These are phyloP conservation scores for Brassica balearica DNA, from an alignment of 441 rosid genomes.

Conservation along the genomic window DNA sequence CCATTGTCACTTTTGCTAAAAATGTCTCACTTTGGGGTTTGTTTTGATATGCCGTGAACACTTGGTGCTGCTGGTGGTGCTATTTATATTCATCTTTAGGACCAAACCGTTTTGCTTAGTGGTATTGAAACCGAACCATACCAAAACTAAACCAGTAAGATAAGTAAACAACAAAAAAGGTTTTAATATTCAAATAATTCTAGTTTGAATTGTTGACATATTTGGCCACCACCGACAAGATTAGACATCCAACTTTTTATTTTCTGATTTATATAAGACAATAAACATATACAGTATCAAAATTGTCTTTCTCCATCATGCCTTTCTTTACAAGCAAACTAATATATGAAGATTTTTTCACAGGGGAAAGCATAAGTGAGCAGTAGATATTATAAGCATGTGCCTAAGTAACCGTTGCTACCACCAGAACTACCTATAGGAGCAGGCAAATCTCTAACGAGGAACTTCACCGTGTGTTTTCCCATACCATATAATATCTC, in stretches of 20 bases:
- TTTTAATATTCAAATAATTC: neutral
- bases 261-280: neutral
- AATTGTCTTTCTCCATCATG: slow-evolving; percentile 28
- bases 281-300: slow-evolving; percentile 26
- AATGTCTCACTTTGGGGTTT: neutral
- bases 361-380: neutral
- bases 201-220: slow-evolving; percentile 1
- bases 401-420: slow-evolving; percentile 51
- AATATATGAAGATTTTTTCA: neutral
- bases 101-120: neutral
- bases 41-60: neutral
- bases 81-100: slow-evolving; percentile 1
- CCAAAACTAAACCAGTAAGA: slow-evolving; percentile 1
- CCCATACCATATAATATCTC: slow-evolving; percentile 69
- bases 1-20: neutral
- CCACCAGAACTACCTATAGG: slow-evolving; percentile 72
- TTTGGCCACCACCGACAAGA: neutral
- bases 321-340: slow-evolving; percentile 14
- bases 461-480: slow-evolving; percentile 64
- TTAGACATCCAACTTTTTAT: neutral
- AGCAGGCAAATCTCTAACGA: slow-evolving; percentile 63
- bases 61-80: neutral
- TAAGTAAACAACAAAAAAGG: neutral
- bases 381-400: slow-evolving; percentile 39
- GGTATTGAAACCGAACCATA: neutral